Base-by-base conservation (phyloP, 768 basidiomycete species). In the Tylopilus plumbeoviolaceoides region DNA sequence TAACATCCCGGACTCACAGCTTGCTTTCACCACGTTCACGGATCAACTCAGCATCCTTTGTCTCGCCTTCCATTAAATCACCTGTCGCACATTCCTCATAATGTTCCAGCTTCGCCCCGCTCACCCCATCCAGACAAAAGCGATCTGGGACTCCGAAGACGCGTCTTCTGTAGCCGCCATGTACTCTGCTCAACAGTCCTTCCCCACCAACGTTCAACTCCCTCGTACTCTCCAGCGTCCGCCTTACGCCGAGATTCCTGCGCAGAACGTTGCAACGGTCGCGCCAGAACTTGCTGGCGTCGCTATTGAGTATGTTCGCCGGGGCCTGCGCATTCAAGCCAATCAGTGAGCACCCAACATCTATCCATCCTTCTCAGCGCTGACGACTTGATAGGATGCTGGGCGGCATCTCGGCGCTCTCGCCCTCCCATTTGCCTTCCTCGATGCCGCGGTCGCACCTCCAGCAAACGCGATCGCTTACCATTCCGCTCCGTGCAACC, bases 181-280 rank as follows among this genome's bases (percentile, higher is more conserved):
- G 61, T 59, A 61, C 64, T 45, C 69, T 56, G 28, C 65, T 60
- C 58, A 73, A 56, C 66, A 61, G 11, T 58, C 60, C 5, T 61
- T 49, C 48, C 67, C 63, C 41, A 56, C 59, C 47, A 71, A 65
- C 59, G 75, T 89, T 11, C 84, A 88, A 59, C 80, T 91, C 21
- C 89, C 87, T n/a, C 80, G 87, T 50, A 81, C 74, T 38, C 82
- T 91, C 46, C 72, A 78, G 30, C 80, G 86, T 11, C 87, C 89
- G 5, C 68, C 75, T 3, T 84, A 79, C 57, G 62, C 72, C 38
- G 80, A 83, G 52, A 77, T 88, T 38, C 75, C 81, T 36, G 71
- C 75, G 43, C 81, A 82, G 38, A 79, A 76, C 36, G 59, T 89
- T 35, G 61, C 66, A 3, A 77, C 84, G n/a, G 70, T 81, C 51